Percentiles rank a stretch among this genome's conserved stretches.
Evolutionary conservation across 1,284 basidiomycete species (phyloP).

Genomic region (Cerrena zonata): DNA sequence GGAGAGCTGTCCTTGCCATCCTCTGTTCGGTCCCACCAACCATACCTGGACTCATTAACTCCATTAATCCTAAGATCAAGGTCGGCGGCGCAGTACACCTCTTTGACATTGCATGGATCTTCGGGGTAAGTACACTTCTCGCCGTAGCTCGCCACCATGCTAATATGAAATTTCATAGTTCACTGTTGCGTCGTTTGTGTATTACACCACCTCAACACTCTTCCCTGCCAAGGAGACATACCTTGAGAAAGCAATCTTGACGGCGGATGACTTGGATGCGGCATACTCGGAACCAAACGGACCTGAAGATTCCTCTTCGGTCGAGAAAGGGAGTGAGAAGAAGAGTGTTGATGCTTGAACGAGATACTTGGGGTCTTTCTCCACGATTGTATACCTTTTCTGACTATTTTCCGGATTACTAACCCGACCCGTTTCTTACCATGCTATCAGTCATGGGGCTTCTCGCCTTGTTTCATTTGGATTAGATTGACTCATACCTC

Average conservation of each 20-base stretch:
- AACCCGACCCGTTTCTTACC: too few species aligned
- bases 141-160: not conserved
- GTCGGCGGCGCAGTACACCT: constrained; percentile 49
- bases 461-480: too few species aligned
- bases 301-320: constrained; percentile 6
- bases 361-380: too few species aligned
- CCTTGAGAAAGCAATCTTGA: constrained; percentile 40
- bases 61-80: constrained; percentile 53
- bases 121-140: constrained; percentile 45
- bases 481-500: too few species aligned
- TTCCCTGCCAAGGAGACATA: constrained; percentile 60
- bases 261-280: not conserved
- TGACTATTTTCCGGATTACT: too few species aligned
- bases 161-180: constrained; percentile 28
- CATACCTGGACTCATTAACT: constrained; percentile 62
- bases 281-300: constrained; percentile 1
- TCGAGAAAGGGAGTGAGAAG: constrained; percentile 13
- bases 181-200: constrained; percentile 37
- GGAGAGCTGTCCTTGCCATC: constrained; percentile 62
- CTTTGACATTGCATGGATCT: constrained; percentile 67
- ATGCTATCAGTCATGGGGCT: too few species aligned
- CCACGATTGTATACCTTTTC: too few species aligned
- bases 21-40: constrained; percentile 58
- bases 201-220: constrained; percentile 44
- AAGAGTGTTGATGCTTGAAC: too few species aligned